Evolutionary conservation across 768 basidiomycete species (phyloP).

Genomic region (Crucibulum laeve): DNA sequence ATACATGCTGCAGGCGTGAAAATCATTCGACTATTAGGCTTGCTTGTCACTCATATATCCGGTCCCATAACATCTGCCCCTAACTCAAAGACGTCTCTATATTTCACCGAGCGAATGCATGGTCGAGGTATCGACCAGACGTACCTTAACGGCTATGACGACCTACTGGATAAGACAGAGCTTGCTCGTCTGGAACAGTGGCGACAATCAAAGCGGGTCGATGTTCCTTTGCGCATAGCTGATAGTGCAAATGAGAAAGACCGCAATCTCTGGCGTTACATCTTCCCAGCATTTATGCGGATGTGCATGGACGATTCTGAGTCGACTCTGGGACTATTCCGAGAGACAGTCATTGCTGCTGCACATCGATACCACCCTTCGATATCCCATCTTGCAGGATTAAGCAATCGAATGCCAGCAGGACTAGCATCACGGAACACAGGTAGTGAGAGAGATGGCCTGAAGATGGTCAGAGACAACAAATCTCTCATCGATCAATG

Average conservation of each 20-base stretch:
- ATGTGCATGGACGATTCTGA: constrained; percentile 46
- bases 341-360: constrained; percentile 66
- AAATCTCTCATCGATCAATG: constrained; percentile 67
- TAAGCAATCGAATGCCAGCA: constrained; percentile 53
- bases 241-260: constrained; percentile 69
- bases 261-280: constrained; percentile 67
- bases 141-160: constrained; percentile 60
- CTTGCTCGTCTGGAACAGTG: constrained; percentile 62
- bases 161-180: constrained; percentile 60
- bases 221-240: constrained; percentile 62
- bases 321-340: constrained; percentile 42
- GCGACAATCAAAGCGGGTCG: constrained; percentile 50
- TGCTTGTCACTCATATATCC: constrained; percentile 44
- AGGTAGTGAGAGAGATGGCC: constrained; percentile 45
- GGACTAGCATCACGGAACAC: constrained; percentile 37
- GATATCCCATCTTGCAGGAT: constrained; percentile 70
- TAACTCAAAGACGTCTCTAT: constrained; percentile 21
- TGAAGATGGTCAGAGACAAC: constrained; percentile 52
- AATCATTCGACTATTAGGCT: constrained; percentile 54
- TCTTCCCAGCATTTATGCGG: constrained; percentile 65
- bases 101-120: constrained; percentile 51
- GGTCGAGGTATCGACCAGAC: constrained; percentile 38
- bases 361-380: constrained; percentile 66
- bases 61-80: constrained; percentile 23
- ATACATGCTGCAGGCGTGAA: constrained; percentile 62